Evolutionary conservation across 1,284 basidiomycete genomes (phyloP).

Genomic region (Puccinia brachypodii): DNA sequence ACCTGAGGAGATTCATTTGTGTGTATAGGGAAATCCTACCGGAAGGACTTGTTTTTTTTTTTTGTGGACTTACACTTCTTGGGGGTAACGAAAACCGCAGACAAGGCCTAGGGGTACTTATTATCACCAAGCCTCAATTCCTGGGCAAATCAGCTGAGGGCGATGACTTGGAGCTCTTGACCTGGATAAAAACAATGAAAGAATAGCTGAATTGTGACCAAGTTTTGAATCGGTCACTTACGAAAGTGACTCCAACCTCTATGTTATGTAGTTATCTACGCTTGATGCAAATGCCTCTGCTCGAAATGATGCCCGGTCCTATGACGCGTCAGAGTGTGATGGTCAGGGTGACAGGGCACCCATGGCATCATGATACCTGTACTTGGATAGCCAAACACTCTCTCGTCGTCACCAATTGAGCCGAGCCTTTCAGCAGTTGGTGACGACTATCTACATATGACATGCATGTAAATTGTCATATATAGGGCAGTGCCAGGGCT

Average conservation of each 20-base stretch:
- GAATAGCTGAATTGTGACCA: neutral
- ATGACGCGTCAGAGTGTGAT: neutral
- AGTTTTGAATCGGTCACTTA: neutral
- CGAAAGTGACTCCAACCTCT: neutral
- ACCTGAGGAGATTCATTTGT: neutral
- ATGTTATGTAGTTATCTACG: neutral
- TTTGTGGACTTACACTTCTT: neutral
- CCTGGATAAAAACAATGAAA: neutral
- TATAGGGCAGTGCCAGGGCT: neutral
- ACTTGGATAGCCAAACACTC: neutral
- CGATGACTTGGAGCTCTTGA: neutral
- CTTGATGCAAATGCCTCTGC: neutral
- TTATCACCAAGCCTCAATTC: neutral
- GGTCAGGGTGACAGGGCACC: neutral
- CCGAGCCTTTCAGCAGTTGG: neutral
- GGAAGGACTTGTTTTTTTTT: neutral
- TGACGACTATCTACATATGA: neutral
- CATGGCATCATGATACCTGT: neutral
- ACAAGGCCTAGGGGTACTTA: neutral
- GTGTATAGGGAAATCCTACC: neutral
- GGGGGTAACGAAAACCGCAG: neutral
- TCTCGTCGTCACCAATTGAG: constrained; percentile 4
- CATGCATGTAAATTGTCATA: neutral
- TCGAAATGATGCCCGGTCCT: neutral
- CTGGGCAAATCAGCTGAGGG: neutral